phyloP scores from a whole-genome alignment of 129 eudicot genomes.

The Chrysanthemum lavandulifolium region DNA sequence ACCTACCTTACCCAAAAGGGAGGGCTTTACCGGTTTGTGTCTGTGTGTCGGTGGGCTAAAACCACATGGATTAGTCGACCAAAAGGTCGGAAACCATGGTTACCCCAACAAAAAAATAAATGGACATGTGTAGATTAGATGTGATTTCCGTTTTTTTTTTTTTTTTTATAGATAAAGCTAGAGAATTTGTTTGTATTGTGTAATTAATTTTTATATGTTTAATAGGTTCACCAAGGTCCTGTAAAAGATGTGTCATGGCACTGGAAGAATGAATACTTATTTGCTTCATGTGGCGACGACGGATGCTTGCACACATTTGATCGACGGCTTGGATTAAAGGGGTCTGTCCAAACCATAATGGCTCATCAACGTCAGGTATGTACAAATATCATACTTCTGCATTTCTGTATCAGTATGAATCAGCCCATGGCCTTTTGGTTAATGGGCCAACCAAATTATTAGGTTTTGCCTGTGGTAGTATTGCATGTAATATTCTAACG shows the following conservation, averaged over 20 bases:
- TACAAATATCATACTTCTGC: background rate
- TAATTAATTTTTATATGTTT: background rate
- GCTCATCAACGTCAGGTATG: slow-evolving; percentile 80
- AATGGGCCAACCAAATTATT: too few relatives aligned
- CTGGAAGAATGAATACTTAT: slow-evolving; percentile 61
- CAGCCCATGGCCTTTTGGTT: too few relatives aligned
- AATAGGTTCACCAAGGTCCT: slow-evolving; percentile 62
- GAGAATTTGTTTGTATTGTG: background rate
- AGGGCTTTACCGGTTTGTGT: too few relatives aligned
- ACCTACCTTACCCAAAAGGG: too few relatives aligned
- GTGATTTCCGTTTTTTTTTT: background rate
- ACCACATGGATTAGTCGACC: too few relatives aligned
- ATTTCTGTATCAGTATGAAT: background rate
- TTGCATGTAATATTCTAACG: background rate
- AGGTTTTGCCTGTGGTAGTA: background rate
- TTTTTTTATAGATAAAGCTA: background rate
- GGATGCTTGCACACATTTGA: slow-evolving; percentile 74
- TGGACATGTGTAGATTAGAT: slow-evolving; percentile 1
- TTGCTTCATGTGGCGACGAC: slow-evolving; percentile 87
- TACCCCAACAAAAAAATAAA: too few relatives aligned
- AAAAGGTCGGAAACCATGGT: too few relatives aligned
- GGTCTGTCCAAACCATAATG: slow-evolving; percentile 54
- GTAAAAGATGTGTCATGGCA: slow-evolving; percentile 96
- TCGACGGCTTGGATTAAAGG: slow-evolving; percentile 50
- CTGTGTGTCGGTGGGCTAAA: too few relatives aligned